phyloP scores from a whole-genome alignment of 352 stramenopile genomes.

The Phytophthora idaei region DNA sequence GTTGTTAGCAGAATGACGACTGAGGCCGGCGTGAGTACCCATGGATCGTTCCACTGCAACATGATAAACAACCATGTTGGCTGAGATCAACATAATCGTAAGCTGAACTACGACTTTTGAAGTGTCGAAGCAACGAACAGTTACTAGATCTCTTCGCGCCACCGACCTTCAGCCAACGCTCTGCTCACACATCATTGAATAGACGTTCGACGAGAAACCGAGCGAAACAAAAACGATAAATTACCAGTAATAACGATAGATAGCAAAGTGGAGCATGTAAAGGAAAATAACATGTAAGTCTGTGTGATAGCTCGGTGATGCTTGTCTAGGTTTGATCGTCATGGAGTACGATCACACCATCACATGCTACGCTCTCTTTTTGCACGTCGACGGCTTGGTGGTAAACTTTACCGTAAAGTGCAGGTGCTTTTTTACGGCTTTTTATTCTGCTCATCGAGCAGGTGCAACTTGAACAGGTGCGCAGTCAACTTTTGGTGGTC shows the following conservation, averaged over 20 bases:
- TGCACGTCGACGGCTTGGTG: not conserved
- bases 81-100: conserved; percentile 6
- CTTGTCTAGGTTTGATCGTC: not conserved
- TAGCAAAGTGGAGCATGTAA: too few relatives aligned
- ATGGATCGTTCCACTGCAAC: conserved; percentile 1
- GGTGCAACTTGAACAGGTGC: not conserved
- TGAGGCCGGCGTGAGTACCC: not conserved
- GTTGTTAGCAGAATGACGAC: conserved; percentile 2
- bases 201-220: not conserved
- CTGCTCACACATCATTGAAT: conserved; percentile 9
- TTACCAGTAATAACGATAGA: not conserved
- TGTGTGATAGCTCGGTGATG: not conserved
- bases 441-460: too few relatives aligned
- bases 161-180: not conserved
- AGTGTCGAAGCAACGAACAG: conserved; percentile 5
- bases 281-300: not conserved
- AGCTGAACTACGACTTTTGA: too few relatives aligned
- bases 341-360: not conserved
- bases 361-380: too few relatives aligned
- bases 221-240: not conserved
- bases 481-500: not conserved
- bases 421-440: too few relatives aligned
- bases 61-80: conserved; percentile 5
- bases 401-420: not conserved
- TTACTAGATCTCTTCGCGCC: conserved; percentile 10